Percentiles rank a stretch among this genome's conserved stretches.
These are phyloP conservation scores for Mucor mucedo DNA, from an alignment of 371 early-diverging fungal genomes.

Conservation along the genomic window DNA sequence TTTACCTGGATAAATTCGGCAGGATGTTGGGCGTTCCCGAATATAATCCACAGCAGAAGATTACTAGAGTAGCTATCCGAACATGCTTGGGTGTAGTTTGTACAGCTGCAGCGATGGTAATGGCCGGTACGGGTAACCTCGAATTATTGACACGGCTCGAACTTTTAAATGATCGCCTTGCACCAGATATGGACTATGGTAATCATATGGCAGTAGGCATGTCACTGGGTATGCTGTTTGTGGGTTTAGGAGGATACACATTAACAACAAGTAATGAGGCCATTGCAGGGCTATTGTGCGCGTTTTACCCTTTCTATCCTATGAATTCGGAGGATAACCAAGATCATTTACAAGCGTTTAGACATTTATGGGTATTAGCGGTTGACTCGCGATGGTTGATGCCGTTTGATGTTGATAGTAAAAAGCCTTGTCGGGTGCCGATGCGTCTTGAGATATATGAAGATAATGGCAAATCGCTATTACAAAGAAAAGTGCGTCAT, in stretches of 20 bases:
- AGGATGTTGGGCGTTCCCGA: conserved; percentile 39
- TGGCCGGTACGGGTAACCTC: conserved; percentile 84
- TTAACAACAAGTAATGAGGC: conserved; percentile 70
- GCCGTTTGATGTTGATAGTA: conserved; percentile 68
- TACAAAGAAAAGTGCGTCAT: conserved; percentile 14
- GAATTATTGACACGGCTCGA: conserved; percentile 64
- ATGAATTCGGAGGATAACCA: conserved; percentile 70
- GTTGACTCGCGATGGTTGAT: conserved; percentile 78
- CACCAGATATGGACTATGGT: conserved; percentile 70
- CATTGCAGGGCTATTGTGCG: conserved; percentile 73
- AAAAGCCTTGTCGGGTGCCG: conserved; percentile 64
- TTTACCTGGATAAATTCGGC: conserved; percentile 56
- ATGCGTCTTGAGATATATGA: conserved; percentile 41
- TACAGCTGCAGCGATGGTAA: conserved; percentile 71
- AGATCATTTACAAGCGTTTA: conserved; percentile 80
- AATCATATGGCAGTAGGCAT: conserved; percentile 83
- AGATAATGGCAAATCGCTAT: conserved; percentile 18
- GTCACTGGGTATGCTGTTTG: conserved; percentile 84
- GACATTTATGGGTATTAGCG: conserved; percentile 91
- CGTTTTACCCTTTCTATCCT: conserved; percentile 84
- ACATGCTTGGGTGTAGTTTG: conserved; percentile 72
- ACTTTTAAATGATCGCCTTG: conserved; percentile 52
- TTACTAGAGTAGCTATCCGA: conserved; percentile 58
- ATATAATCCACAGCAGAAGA: conserved; percentile 58
- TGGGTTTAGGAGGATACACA: conserved; percentile 82